phyloP scores from a whole-genome alignment of 352 stramenopile species.

The Phytophthora chlamydospora region DNA sequence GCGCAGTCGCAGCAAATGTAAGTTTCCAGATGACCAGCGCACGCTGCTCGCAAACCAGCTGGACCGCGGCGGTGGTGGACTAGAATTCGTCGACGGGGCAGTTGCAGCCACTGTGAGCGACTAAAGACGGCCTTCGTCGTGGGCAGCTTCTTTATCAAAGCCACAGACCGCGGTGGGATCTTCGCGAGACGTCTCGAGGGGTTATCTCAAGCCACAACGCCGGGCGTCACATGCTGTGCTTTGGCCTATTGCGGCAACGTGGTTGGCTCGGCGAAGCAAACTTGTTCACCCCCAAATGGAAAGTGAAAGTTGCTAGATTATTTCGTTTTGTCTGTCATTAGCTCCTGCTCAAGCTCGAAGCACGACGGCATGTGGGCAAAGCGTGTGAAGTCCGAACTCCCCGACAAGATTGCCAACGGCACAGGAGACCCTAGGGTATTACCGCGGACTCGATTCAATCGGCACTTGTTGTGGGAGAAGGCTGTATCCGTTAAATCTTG shows the following conservation, averaged over 20 bases:
- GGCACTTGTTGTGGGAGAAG: constrained; percentile 4
- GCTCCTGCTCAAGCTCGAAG: too few relatives aligned
- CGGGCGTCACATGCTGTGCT: background rate
- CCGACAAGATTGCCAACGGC: constrained; percentile 2
- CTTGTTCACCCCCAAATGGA: constrained; percentile 8
- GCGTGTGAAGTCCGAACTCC: constrained; percentile 11
- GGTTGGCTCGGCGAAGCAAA: constrained; percentile 5
- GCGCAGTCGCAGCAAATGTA: background rate
- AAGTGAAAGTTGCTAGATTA: background rate
- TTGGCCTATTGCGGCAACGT: constrained; percentile 8
- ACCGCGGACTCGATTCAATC: too few relatives aligned
- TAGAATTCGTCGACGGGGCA: background rate
- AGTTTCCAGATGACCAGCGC: constrained; percentile 24
- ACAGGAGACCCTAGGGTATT: background rate
- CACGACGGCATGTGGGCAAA: background rate
- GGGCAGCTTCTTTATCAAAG: constrained; percentile 20
- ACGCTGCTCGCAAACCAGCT: constrained; percentile 35
- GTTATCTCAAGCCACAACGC: constrained; percentile 13
- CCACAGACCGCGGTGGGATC: constrained; percentile 17
- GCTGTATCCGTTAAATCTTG: constrained; percentile 6
- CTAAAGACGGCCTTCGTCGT: constrained; percentile 22
- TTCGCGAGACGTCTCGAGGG: constrained; percentile 13
- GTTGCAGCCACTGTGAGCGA: background rate
- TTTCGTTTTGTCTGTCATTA: too few relatives aligned
- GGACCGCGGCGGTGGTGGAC: constrained; percentile 2